Percentiles rank a stretch among this genome's conserved stretches.
phyloP scores from a whole-genome alignment of 2,329 filamentous ascomycete species.

The Phyllosticta citrichinensis region DNA sequence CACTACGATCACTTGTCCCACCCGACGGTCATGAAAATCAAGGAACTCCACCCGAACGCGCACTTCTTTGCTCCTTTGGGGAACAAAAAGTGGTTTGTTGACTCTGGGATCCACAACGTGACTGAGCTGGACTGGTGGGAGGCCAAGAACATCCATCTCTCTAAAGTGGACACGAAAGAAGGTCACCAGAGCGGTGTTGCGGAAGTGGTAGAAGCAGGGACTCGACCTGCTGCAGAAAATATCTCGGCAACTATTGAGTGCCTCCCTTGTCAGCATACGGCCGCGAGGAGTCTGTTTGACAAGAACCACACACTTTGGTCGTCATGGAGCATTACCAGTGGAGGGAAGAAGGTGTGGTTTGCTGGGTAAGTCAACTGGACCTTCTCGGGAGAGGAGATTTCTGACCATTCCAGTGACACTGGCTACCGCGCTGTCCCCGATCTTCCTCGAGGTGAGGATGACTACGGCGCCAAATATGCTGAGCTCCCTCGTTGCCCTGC shows the following conservation, averaged over 20 bases:
- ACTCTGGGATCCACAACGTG: conserved; percentile 60
- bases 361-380: conserved; percentile 41
- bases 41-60: conserved; percentile 60
- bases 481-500: conserved; percentile 67
- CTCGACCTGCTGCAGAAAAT: conserved; percentile 16
- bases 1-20: conserved; percentile 91
- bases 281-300: conserved; percentile 59
- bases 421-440: conserved; percentile 73
- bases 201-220: conserved; percentile 9
- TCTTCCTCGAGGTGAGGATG: conserved; percentile 53
- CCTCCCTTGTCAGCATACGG: conserved; percentile 76
- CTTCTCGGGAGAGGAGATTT: not conserved
- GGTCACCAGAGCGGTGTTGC: not conserved
- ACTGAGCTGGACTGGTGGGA: conserved; percentile 97
- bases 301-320: conserved; percentile 73
- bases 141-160: conserved; percentile 41
- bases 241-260: conserved; percentile 67
- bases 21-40: conserved; percentile 61
- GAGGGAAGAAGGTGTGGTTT: conserved; percentile 74
- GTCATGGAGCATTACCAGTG: conserved; percentile 70
- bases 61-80: conserved; percentile 86
- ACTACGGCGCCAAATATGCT: conserved; percentile 56
- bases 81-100: conserved; percentile 71
- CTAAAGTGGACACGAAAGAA: conserved; percentile 13
- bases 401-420: conserved; percentile 57